These are phyloP conservation scores for Suillus subluteus DNA, from an alignment of 768 basidiomycete genomes.

Conservation along the genomic window DNA sequence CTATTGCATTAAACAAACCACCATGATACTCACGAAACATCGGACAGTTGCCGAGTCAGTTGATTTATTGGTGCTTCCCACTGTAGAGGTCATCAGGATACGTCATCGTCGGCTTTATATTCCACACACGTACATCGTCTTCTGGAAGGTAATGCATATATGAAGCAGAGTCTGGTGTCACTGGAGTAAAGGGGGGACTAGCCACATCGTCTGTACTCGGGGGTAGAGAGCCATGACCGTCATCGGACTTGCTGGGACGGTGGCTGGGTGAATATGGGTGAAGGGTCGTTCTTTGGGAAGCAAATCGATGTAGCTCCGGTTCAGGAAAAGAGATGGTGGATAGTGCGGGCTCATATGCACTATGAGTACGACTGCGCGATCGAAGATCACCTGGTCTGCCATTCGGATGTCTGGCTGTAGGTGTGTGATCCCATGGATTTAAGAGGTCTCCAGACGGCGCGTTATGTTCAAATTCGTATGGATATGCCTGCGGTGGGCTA, in stretches of 20 bases:
- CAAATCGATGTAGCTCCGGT: slow-evolving; percentile 52
- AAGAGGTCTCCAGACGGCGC: slow-evolving; percentile 26
- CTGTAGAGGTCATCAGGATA: slow-evolving; percentile 31
- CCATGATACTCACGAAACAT: slow-evolving; percentile 41
- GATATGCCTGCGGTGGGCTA: slow-evolving; percentile 30
- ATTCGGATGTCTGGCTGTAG: slow-evolving; percentile 28
- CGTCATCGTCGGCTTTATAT: slow-evolving; percentile 12
- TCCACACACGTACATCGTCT: slow-evolving; percentile 38
- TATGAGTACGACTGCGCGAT: slow-evolving; percentile 42
- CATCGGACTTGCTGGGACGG: slow-evolving; percentile 45
- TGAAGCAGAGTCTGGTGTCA: slow-evolving; percentile 34
- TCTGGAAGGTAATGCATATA: slow-evolving; percentile 36
- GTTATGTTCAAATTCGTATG: slow-evolving; percentile 35
- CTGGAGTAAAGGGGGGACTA: slow-evolving; percentile 40
- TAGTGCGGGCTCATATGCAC: slow-evolving; percentile 35
- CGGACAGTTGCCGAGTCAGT: slow-evolving; percentile 38
- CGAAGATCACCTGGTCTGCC: slow-evolving; percentile 24
- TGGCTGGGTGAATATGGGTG: slow-evolving; percentile 35
- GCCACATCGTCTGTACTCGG: slow-evolving; percentile 19
- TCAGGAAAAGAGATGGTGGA: slow-evolving; percentile 51
- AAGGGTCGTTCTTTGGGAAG: slow-evolving; percentile 39
- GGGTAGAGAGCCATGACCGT: slow-evolving; percentile 22
- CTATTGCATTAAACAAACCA: background rate
- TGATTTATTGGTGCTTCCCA: slow-evolving; percentile 28
- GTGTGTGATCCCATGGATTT: slow-evolving; percentile 38